Conservation (phyloP, 805 yeast species). For the Saccharomyces mikatae region DNA sequence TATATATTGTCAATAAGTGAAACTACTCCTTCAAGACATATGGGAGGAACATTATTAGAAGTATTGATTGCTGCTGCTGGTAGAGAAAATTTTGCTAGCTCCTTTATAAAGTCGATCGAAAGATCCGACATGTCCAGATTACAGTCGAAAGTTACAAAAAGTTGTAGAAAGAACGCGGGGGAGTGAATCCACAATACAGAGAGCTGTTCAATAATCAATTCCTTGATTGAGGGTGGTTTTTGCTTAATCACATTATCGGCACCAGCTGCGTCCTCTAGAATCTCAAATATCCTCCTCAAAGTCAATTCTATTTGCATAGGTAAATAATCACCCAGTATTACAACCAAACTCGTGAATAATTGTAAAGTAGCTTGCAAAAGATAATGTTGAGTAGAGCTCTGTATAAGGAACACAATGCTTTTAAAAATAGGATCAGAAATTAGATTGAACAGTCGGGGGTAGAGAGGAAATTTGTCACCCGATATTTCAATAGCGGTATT, state of each 20-base stretch:
- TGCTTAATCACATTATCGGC: constrained; percentile 5
- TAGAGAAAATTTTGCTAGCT: constrained; percentile 66
- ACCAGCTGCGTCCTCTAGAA: constrained; percentile 27
- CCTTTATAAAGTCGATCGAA: constrained; percentile 56
- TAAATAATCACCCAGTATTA: constrained; percentile 55
- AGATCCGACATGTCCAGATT: constrained; percentile 78
- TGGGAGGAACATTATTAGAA: constrained; percentile 82
- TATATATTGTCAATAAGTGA: constrained; percentile 56
- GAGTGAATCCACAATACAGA: constrained; percentile 73
- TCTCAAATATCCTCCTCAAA: constrained; percentile 50
- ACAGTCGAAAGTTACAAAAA: constrained; percentile 81
- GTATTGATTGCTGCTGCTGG: constrained; percentile 76
- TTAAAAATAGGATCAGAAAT: constrained; percentile 74
- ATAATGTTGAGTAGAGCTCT: constrained; percentile 57
- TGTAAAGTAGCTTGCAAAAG: constrained; percentile 66
- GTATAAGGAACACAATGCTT: constrained; percentile 68
- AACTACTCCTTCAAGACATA: constrained; percentile 79
- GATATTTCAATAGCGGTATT: constrained; percentile 73
- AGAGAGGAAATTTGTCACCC: constrained; percentile 50
- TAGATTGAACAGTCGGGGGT: constrained; percentile 56
- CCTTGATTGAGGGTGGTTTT: constrained; percentile 46
- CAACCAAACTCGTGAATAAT: constrained; percentile 59
- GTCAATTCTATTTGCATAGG: constrained; percentile 75
- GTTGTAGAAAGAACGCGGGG: constrained; percentile 60
- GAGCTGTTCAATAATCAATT: constrained; percentile 71